A percentile compares a stretch with the other conserved stretches of the same genome.
Evolutionary conservation across 441 rosid species (phyloP).

Genomic region (Eutrema salsugineum): DNA sequence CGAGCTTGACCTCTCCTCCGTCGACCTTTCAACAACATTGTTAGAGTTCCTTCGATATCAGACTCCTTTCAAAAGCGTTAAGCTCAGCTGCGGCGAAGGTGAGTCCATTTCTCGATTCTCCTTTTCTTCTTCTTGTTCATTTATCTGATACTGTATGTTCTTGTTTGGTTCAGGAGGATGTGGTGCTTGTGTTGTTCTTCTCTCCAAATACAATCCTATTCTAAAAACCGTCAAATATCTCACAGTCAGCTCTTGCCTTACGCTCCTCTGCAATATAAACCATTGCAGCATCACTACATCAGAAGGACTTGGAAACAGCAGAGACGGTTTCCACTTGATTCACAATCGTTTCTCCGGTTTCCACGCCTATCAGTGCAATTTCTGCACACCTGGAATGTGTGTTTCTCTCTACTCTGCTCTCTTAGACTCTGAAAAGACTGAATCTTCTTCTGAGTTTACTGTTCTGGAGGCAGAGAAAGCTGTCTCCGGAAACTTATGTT

Average conservation of each 20-base stretch:
- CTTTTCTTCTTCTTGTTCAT: background rate
- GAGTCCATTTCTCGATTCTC: background rate
- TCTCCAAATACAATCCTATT: constrained; percentile 58
- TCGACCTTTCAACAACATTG: constrained; percentile 70
- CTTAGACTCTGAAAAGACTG: constrained; percentile 56
- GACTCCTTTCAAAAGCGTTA: constrained; percentile 71
- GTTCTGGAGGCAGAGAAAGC: constrained; percentile 73
- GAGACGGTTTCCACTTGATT: constrained; percentile 74
- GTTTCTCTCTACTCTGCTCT: constrained; percentile 77
- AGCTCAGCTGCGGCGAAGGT: constrained; percentile 96
- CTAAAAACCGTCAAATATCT: constrained; percentile 52
- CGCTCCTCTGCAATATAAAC: constrained; percentile 73
- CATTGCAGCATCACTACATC: constrained; percentile 71
- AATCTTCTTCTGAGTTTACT: constrained; percentile 52
- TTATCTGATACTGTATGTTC: background rate
- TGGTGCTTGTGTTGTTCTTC: constrained; percentile 80
- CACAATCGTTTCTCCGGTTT: constrained; percentile 74
- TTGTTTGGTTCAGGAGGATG: constrained; percentile 65
- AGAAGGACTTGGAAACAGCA: constrained; percentile 87
- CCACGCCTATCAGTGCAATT: constrained; percentile 92
- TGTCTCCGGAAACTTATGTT: constrained; percentile 73
- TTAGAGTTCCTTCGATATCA: constrained; percentile 66
- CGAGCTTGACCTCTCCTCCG: constrained; percentile 41
- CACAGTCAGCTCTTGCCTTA: constrained; percentile 79
- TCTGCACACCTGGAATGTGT: constrained; percentile 92